Evolutionary conservation across 2,329 filamentous ascomycete species (phyloP).

Genomic region (Verticillium albo-atrum): DNA sequence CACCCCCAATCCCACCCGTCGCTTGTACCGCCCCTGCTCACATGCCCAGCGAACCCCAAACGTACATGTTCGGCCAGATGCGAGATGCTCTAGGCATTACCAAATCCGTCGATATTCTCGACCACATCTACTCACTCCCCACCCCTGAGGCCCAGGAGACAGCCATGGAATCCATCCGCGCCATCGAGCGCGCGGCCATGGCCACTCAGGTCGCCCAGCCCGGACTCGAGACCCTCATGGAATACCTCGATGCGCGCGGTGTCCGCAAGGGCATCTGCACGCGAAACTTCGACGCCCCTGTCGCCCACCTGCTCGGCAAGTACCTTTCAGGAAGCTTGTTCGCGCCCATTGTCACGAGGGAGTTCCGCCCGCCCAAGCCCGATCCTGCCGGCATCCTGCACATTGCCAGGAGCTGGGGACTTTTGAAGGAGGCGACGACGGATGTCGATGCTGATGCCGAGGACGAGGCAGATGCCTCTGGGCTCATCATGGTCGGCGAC

Average conservation of each 20-base stretch:
- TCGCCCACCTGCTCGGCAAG: slow-evolving; percentile 67
- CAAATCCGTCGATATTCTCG: slow-evolving; percentile 75
- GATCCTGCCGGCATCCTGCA: slow-evolving; percentile 83
- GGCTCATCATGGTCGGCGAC: slow-evolving; percentile 66
- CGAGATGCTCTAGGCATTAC: slow-evolving; percentile 67
- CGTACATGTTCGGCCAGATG: slow-evolving; percentile 95
- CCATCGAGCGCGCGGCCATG: slow-evolving; percentile 82
- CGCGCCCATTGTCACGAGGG: slow-evolving; percentile 76
- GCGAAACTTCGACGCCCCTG: slow-evolving; percentile 83
- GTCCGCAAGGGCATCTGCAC: slow-evolving; percentile 86
- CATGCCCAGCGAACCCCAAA: slow-evolving; percentile 72
- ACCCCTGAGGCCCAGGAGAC: slow-evolving; percentile 47
- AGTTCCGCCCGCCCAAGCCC: slow-evolving; percentile 80
- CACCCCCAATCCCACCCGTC: not conserved
- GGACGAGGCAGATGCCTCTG: slow-evolving; percentile 34
- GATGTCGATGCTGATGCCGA: slow-evolving; percentile 8
- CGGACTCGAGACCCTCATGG: slow-evolving; percentile 73
- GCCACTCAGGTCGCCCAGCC: slow-evolving; percentile 72
- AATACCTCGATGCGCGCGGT: slow-evolving; percentile 64
- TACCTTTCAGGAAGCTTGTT: slow-evolving; percentile 69
- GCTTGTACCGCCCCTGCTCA: not conserved
- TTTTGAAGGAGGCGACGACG: slow-evolving; percentile 28
- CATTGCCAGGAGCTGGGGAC: slow-evolving; percentile 73
- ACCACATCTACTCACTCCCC: slow-evolving; percentile 76
- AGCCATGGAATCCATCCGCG: slow-evolving; percentile 70